These are phyloP conservation scores for Linum trigynum DNA, from an alignment of 345 rosid genomes.

Conservation along the genomic window DNA sequence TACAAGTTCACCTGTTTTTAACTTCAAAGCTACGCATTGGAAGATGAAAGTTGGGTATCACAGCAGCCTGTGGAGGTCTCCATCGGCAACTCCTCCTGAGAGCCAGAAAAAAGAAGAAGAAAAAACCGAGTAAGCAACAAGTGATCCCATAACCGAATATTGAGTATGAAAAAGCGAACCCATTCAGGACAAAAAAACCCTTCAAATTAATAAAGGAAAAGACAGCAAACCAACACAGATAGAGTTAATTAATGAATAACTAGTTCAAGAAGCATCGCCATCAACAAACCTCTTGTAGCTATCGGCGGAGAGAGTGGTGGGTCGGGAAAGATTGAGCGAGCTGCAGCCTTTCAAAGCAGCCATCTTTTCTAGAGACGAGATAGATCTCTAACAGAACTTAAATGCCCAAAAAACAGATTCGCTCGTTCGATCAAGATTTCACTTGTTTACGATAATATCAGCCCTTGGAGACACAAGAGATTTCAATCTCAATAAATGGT, in stretches of 20 bases:
- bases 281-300: constrained; percentile 32
- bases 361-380: constrained; percentile 18
- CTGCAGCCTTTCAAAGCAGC: constrained; percentile 32
- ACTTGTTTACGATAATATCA: too few species aligned
- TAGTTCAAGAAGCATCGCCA: neutral
- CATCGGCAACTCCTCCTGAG: constrained; percentile 38
- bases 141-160: neutral
- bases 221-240: neutral
- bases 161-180: neutral
- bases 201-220: neutral
- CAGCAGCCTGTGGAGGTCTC: constrained; percentile 55
- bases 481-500: neutral
- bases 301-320: constrained; percentile 16
- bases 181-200: neutral
- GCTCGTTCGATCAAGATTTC: too few species aligned
- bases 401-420: too few species aligned
- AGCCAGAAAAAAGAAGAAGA: neutral
- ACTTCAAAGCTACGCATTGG: constrained; percentile 77
- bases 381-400: neutral
- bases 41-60: constrained; percentile 55
- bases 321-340: constrained; percentile 25
- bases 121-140: neutral
- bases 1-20: constrained; percentile 44
- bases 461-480: neutral
- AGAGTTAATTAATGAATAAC: neutral